Base-by-base conservation (phyloP, 305 asterid genomes). In the Fraxinus sp. region DNA sequence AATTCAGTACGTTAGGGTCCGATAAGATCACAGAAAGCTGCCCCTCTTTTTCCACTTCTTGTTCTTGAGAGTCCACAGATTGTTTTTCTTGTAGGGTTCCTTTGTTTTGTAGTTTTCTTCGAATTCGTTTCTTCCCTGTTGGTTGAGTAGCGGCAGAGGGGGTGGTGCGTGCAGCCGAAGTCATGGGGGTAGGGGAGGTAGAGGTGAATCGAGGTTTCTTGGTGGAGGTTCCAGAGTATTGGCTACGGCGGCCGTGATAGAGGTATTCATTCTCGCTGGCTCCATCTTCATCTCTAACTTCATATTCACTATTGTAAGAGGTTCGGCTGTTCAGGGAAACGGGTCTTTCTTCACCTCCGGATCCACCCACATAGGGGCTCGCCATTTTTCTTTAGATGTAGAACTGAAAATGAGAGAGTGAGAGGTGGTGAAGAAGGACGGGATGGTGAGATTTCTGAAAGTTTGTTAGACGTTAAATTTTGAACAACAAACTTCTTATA, bases 1-100 rank as follows among this genome's bases (percentile, higher is more conserved):
- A 92, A 82, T 90, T 91, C 84, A 89, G 82, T 75, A 89, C 89
- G 81, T 89, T 91, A 33, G 89, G 86, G 77, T 89, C 89, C 66
- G 89, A 77, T 2, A 91, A 80, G 79, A 77, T 86, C 22, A 79
- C 80, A 0, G 81, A 9, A 64, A 85, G 32, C 2, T 85, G 82
- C 59, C 81, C 75, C 4, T 66, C 85, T 70, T 77, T 10, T 35
- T 71, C 84, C 30, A 11, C 46, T 55, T 59, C 78, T 72, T 71
- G 33, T 80, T 16, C 64, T 83, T 13, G 26, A 57, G 68, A 57
- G 26, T 22, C 77, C 28, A 32, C 85, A 7, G 46, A 80, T 73
- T 81, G 86, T 26, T 43, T 75, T 49, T 14, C 7, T 49, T 49
- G 59, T 14, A 49, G 2, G 20, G 20, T 4, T 49, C 59, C 0